A percentile compares a stretch with the other conserved stretches of the same genome.
phyloP scores from a whole-genome alignment of 1,284 basidiomycete genomes.

The Trichosporon asahii region DNA sequence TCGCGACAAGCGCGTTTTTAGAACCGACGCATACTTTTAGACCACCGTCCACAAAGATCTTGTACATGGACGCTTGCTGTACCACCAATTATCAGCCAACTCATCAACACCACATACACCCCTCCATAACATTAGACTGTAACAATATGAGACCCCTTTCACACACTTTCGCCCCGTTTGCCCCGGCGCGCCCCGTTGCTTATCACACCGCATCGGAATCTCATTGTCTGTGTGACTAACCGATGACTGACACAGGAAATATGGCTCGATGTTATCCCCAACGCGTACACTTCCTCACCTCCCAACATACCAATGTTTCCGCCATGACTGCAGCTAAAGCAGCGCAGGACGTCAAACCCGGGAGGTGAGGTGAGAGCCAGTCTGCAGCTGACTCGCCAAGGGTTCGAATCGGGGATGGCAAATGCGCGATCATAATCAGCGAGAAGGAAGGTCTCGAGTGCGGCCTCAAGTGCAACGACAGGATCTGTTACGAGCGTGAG shows the following conservation, averaged over 20 bases:
- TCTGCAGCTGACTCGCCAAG: not conserved
- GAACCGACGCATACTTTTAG: conserved; percentile 33
- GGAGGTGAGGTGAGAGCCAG: not conserved
- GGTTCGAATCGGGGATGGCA: not conserved
- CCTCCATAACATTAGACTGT: conserved; percentile 5
- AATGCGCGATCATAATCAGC: not conserved
- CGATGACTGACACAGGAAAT: not conserved
- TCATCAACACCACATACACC: conserved; percentile 2
- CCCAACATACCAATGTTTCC: not conserved
- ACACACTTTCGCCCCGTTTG: not conserved
- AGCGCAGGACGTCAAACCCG: not conserved
- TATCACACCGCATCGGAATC: not conserved
- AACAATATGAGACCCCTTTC: conserved; percentile 4
- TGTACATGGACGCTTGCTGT: not conserved
- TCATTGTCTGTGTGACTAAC: not conserved
- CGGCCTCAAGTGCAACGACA: not conserved
- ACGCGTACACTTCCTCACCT: not conserved
- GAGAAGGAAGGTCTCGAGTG: not conserved
- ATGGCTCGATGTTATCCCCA: not conserved
- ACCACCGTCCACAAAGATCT: not conserved
- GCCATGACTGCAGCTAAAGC: not conserved
- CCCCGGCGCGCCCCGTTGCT: not conserved
- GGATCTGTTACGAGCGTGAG: not conserved
- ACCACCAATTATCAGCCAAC: conserved; percentile 1
- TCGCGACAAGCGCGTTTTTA: conserved; percentile 25